A percentile compares a stretch with the other conserved stretches of the same genome.
Conservation (phyloP, 2,329 filamentous ascomycete species). For the Cytospora paraplurivora region DNA sequence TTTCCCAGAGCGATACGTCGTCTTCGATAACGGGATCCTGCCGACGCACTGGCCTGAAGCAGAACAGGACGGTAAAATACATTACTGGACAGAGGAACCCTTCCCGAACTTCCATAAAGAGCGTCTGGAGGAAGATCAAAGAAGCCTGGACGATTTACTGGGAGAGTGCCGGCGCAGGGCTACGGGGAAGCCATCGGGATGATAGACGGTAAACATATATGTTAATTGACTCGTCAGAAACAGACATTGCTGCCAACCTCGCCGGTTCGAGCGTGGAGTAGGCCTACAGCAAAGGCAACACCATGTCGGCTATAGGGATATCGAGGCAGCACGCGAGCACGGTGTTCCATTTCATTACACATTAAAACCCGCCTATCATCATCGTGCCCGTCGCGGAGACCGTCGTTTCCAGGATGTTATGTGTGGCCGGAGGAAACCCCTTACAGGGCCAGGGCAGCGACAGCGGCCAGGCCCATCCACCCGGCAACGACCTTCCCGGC, state of each 20-base stretch:
- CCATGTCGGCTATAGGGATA: background rate
- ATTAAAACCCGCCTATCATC: conserved; percentile 19
- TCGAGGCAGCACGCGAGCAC: conserved; percentile 7
- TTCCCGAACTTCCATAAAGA: conserved; percentile 16
- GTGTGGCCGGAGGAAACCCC: background rate
- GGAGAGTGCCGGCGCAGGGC: background rate
- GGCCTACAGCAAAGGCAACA: background rate
- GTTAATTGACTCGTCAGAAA: conserved; percentile 3
- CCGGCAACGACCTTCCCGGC: conserved; percentile 26
- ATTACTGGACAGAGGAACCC: background rate
- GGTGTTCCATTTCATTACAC: conserved; percentile 24
- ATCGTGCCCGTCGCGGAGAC: background rate
- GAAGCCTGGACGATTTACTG: conserved; percentile 5
- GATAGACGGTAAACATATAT: background rate
- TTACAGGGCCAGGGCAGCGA: conserved; percentile 28
- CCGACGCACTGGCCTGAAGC: conserved; percentile 14
- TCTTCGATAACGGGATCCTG: conserved; percentile 1
- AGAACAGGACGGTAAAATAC: background rate
- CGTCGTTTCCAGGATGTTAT: background rate
- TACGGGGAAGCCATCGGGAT: background rate
- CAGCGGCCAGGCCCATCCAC: conserved; percentile 23
- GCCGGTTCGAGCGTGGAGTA: background rate
- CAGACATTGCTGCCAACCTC: background rate
- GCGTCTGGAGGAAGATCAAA: conserved; percentile 7
- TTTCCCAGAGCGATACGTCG: conserved; percentile 12